A percentile compares a stretch with the other conserved stretches of the same genome.
Evolutionary conservation across 2,329 filamentous ascomycete species (phyloP).

Genomic region (Nannizziopsis barbatae): DNA sequence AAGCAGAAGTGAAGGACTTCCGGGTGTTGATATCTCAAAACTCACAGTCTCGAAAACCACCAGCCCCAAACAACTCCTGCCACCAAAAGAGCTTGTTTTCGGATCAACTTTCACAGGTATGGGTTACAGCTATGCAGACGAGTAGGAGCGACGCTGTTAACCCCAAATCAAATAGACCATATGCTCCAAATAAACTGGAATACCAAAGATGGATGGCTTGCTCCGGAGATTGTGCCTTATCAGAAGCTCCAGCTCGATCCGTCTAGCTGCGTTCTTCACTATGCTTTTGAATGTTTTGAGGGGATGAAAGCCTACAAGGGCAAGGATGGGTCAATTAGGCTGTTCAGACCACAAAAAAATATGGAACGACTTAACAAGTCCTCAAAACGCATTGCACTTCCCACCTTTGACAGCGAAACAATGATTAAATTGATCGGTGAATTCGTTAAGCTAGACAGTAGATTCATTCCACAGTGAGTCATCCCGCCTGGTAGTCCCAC

Average conservation of each 20-base stretch:
- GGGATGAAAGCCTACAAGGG: slow-evolving; percentile 99
- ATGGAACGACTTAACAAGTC: slow-evolving; percentile 93
- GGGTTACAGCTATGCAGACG: slow-evolving; percentile 11
- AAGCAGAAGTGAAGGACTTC: slow-evolving; percentile 34
- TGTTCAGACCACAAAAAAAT: slow-evolving; percentile 93
- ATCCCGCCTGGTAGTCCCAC: not conserved
- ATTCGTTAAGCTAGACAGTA: slow-evolving; percentile 68
- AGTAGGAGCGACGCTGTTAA: slow-evolving; percentile 15
- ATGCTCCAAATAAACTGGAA: slow-evolving; percentile 97
- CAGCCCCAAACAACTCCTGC: slow-evolving; percentile 60
- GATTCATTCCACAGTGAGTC: slow-evolving; percentile 71
- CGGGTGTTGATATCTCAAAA: slow-evolving; percentile 64
- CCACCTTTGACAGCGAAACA: slow-evolving; percentile 63
- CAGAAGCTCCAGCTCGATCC: slow-evolving; percentile 95
- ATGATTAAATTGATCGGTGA: slow-evolving; percentile 72
- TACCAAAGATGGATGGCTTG: slow-evolving; percentile 67
- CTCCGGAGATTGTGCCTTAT: slow-evolving; percentile 78
- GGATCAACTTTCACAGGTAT: slow-evolving; percentile 81
- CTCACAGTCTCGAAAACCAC: slow-evolving; percentile 63
- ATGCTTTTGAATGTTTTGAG: slow-evolving; percentile 96
- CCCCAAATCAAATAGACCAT: slow-evolving; percentile 54
- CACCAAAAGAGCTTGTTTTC: slow-evolving; percentile 76
- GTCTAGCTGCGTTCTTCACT: slow-evolving; percentile 94
- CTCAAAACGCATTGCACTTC: slow-evolving; percentile 79
- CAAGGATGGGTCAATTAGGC: slow-evolving; percentile 60